These are phyloP conservation scores for Stropharia rugosoannulata DNA, from an alignment of 768 basidiomycete genomes.

Conservation along the genomic window DNA sequence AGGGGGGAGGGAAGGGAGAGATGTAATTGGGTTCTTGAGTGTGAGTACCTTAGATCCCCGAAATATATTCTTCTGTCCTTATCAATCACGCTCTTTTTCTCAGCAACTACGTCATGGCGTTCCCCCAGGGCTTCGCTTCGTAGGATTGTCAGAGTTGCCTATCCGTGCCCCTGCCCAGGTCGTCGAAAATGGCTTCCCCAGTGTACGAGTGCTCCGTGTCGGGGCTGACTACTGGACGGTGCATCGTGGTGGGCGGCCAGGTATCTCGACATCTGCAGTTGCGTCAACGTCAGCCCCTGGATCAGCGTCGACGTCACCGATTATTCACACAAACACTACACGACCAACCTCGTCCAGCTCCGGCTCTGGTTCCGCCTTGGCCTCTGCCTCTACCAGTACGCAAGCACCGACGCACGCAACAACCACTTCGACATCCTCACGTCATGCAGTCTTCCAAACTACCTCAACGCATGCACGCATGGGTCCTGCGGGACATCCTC, in stretches of 20 bases:
- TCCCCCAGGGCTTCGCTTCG: constrained; percentile 51
- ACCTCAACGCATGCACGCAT: background rate
- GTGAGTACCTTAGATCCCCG: constrained; percentile 23
- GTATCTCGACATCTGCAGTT: background rate
- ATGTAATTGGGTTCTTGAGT: constrained; percentile 41
- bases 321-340: too few relatives aligned
- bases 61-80: background rate
- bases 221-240: constrained; percentile 59
- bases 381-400: background rate
- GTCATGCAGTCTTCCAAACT: background rate
- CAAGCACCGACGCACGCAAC: background rate
- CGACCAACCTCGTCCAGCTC: constrained; percentile 2
- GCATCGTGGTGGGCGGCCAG: constrained; percentile 2
- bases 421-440: background rate
- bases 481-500: background rate
- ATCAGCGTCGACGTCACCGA: too few relatives aligned
- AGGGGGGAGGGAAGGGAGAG: constrained; percentile 21
- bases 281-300: too few relatives aligned
- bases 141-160: constrained; percentile 52
- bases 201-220: constrained; percentile 54
- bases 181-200: constrained; percentile 61
- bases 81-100: background rate
- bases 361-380: constrained; percentile 4
- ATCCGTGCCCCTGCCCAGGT: constrained; percentile 39
- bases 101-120: constrained; percentile 63